Conservation (phyloP, 805 yeast species). For the Nakazawaea wyomingensis region DNA sequence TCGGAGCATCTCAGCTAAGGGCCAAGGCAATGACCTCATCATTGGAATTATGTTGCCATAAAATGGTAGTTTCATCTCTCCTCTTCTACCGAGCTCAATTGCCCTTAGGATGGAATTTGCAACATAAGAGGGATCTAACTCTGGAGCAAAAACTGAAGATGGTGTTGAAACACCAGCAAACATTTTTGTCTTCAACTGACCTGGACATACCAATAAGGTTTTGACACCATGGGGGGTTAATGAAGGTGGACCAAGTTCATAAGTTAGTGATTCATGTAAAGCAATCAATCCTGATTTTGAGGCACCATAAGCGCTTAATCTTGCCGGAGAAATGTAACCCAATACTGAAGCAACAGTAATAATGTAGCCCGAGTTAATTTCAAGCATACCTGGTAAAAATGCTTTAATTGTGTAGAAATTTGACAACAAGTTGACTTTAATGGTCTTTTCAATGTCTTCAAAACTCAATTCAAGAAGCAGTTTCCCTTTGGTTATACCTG, state of each 20-base stretch:
- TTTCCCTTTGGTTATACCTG: constrained; percentile 66
- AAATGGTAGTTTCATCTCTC: constrained; percentile 68
- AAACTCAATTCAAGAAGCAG: constrained; percentile 47
- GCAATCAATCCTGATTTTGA: constrained; percentile 84
- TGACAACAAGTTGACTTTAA: constrained; percentile 67
- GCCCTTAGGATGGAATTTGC: constrained; percentile 55
- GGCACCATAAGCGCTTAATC: constrained; percentile 80
- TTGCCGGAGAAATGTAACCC: constrained; percentile 82
- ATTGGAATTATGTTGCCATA: constrained; percentile 74
- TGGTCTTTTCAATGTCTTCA: constrained; percentile 55
- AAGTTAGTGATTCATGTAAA: constrained; percentile 73
- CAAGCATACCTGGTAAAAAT: constrained; percentile 70
- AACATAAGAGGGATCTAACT: constrained; percentile 61
- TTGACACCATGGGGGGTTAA: constrained; percentile 48
- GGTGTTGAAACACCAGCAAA: constrained; percentile 75
- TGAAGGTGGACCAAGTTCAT: constrained; percentile 56
- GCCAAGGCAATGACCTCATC: constrained; percentile 70
- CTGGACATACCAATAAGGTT: constrained; percentile 79
- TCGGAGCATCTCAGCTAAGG: constrained; percentile 50
- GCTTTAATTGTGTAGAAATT: constrained; percentile 64
- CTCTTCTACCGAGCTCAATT: constrained; percentile 54
- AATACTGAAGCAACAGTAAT: constrained; percentile 80
- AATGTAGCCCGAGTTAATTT: constrained; percentile 59
- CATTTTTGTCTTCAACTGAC: constrained; percentile 75
- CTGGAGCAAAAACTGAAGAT: constrained; percentile 72